phyloP scores from a whole-genome alignment of 345 rosid species.

The Hypericum perforatum region DNA sequence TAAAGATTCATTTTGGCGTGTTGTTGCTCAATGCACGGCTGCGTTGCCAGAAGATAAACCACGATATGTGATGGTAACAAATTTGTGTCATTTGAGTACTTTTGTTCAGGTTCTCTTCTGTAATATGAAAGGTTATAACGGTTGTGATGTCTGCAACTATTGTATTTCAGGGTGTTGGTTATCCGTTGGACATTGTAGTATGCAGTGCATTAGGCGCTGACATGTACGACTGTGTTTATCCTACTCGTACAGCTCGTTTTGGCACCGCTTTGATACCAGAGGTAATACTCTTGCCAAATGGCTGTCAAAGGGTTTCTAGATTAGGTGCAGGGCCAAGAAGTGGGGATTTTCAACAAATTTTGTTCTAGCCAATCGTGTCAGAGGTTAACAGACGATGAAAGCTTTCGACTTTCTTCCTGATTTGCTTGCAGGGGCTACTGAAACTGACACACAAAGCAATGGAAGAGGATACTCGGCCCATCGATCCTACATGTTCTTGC shows the following conservation, averaged over 20 bases:
- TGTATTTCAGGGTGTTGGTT: conserved; percentile 63
- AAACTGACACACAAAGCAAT: conserved; percentile 59
- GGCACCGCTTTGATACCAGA: conserved; percentile 73
- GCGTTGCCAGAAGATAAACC: conserved; percentile 73
- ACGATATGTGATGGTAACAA: conserved; percentile 63
- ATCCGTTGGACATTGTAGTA: conserved; percentile 72
- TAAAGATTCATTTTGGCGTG: conserved; percentile 82
- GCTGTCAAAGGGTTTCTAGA: conserved; percentile 2
- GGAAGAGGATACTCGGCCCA: conserved; percentile 54
- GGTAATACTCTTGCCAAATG: conserved; percentile 30
- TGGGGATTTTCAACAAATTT: too few relatives aligned
- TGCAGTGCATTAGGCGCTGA: conserved; percentile 87
- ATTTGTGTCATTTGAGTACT: conserved; percentile 1
- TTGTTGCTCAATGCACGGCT: conserved; percentile 80
- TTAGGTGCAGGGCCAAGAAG: not conserved
- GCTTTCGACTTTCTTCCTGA: not conserved
- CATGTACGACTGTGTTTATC: conserved; percentile 77
- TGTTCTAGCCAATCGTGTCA: too few relatives aligned
- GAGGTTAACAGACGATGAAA: not conserved
- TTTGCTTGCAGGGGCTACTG: conserved; percentile 50
- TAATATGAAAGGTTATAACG: not conserved
- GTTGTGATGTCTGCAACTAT: not conserved
- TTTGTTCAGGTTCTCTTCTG: conserved; percentile 1
- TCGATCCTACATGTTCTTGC: conserved; percentile 62
- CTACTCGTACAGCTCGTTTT: conserved; percentile 80